phyloP scores from a whole-genome alignment of 176 grass and related monocot species.

The Alloteropsis semialata region DNA sequence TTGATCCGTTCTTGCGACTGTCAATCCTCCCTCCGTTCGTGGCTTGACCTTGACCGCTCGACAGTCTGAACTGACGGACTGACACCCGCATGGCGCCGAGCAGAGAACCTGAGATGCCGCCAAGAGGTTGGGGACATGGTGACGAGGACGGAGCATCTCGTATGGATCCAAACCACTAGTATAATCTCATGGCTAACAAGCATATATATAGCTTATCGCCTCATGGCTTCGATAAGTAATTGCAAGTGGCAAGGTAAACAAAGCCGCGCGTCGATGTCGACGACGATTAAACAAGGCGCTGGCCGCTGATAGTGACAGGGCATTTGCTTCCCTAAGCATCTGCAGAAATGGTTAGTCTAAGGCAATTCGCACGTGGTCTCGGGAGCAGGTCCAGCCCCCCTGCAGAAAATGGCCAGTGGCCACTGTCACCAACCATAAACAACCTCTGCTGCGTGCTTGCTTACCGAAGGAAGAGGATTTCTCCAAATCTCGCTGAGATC shows the following conservation, averaged over 20 bases:
- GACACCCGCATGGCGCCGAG: slow-evolving; percentile 7
- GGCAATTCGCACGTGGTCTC: slow-evolving; percentile 39
- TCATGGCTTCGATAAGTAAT: background rate
- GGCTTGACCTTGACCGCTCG: background rate
- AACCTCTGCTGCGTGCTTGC: slow-evolving; percentile 3
- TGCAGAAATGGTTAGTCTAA: background rate
- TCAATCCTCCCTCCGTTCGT: background rate
- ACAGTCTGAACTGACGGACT: background rate
- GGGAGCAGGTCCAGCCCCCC: slow-evolving; percentile 4
- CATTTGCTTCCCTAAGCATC: slow-evolving; percentile 24
- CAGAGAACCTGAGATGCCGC: slow-evolving; percentile 32
- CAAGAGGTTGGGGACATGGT: slow-evolving; percentile 21
- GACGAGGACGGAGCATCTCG: slow-evolving; percentile 16
- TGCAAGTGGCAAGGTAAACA: slow-evolving; percentile 21
- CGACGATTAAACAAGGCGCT: slow-evolving; percentile 15
- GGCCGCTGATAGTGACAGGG: slow-evolving; percentile 6
- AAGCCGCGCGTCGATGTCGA: background rate
- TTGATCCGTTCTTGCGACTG: too few species aligned
- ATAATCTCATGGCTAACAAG: slow-evolving; percentile 7
- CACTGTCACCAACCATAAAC: slow-evolving; percentile 29
- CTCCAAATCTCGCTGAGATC: background rate
- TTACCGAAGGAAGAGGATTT: background rate
- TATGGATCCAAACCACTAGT: background rate
- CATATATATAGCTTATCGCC: slow-evolving; percentile 24
- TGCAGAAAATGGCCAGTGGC: background rate